Conservation (phyloP, 192 early-diverging fungal genomes). For the Obelidium mucronatum region DNA sequence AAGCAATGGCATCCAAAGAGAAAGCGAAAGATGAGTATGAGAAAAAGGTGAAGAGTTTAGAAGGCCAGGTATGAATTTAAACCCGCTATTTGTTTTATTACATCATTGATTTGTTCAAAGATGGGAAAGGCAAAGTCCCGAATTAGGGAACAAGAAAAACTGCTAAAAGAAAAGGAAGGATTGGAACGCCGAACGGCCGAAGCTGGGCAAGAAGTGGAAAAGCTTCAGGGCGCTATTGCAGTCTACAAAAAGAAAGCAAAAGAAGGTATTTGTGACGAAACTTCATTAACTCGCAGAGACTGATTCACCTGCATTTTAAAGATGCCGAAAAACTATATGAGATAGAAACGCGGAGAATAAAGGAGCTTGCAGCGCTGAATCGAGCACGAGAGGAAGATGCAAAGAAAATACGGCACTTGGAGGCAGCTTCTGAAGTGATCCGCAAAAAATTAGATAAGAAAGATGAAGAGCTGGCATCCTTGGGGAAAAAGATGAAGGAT, state of each 20-base stretch:
- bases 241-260: slow-evolving; percentile 56
- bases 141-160: slow-evolving; percentile 48
- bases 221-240: slow-evolving; percentile 20
- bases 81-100: slow-evolving; percentile 7
- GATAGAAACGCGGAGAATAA: slow-evolving; percentile 41
- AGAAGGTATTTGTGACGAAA: slow-evolving; percentile 46
- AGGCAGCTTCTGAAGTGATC: slow-evolving; percentile 45
- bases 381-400: slow-evolving; percentile 56
- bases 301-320: slow-evolving; percentile 9
- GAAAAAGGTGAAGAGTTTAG: slow-evolving; percentile 45
- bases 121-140: slow-evolving; percentile 48
- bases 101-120: not conserved
- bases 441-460: slow-evolving; percentile 54
- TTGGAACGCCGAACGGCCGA: slow-evolving; percentile 37
- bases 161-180: slow-evolving; percentile 44
- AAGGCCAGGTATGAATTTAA: slow-evolving; percentile 27
- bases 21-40: slow-evolving; percentile 57
- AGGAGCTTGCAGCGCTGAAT: slow-evolving; percentile 44
- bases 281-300: not conserved
- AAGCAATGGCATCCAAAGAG: slow-evolving; percentile 41
- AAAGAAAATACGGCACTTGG: slow-evolving; percentile 45
- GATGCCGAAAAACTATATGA: slow-evolving; percentile 55
- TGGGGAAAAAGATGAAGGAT: slow-evolving; percentile 35
- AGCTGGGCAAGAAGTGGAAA: slow-evolving; percentile 51
- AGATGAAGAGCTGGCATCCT: slow-evolving; percentile 43